A percentile compares a stretch with the other conserved stretches of the same genome.
Conservation (phyloP, 2,329 filamentous ascomycete species). For the Aspergillus udagawae region DNA sequence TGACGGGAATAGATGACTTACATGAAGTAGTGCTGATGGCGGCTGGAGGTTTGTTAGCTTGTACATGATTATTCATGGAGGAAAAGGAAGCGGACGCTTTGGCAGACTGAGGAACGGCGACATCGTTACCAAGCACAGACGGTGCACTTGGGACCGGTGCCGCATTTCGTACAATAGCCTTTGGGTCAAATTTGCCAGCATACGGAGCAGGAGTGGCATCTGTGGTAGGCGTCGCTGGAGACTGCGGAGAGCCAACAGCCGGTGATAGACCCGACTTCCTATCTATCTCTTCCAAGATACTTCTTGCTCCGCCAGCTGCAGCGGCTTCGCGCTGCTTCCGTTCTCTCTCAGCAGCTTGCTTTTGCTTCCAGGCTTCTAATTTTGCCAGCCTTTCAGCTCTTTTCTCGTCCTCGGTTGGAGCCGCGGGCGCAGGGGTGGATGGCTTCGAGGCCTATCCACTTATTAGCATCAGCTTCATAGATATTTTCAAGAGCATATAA, state of each 20-base stretch:
- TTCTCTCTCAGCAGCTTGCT: constrained; percentile 69
- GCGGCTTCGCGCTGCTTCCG: constrained; percentile 65
- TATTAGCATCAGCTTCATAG: neutral
- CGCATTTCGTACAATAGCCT: constrained; percentile 77
- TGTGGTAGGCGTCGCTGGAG: constrained; percentile 47
- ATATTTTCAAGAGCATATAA: neutral
- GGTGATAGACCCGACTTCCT: constrained; percentile 60
- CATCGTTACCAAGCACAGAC: constrained; percentile 54
- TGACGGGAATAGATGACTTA: constrained; percentile 20
- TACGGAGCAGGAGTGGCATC: constrained; percentile 55
- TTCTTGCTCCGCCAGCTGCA: constrained; percentile 61
- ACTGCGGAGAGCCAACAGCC: constrained; percentile 48
- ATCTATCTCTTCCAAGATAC: constrained; percentile 69
- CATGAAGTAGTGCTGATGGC: constrained; percentile 40
- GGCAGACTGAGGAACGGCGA: constrained; percentile 47
- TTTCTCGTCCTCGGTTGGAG: constrained; percentile 66
- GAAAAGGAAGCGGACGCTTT: constrained; percentile 44
- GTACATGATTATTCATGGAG: constrained; percentile 35
- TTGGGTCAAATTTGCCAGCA: constrained; percentile 79
- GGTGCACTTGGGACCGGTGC: constrained; percentile 55
- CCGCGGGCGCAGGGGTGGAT: constrained; percentile 40
- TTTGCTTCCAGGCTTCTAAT: constrained; percentile 88
- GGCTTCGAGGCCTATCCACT: constrained; percentile 51
- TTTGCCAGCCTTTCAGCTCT: constrained; percentile 78
- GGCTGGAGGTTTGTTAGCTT: constrained; percentile 43